These are phyloP conservation scores for Sanghuangporus sanghuang DNA, from an alignment of 1,284 basidiomycete genomes.

Conservation along the genomic window DNA sequence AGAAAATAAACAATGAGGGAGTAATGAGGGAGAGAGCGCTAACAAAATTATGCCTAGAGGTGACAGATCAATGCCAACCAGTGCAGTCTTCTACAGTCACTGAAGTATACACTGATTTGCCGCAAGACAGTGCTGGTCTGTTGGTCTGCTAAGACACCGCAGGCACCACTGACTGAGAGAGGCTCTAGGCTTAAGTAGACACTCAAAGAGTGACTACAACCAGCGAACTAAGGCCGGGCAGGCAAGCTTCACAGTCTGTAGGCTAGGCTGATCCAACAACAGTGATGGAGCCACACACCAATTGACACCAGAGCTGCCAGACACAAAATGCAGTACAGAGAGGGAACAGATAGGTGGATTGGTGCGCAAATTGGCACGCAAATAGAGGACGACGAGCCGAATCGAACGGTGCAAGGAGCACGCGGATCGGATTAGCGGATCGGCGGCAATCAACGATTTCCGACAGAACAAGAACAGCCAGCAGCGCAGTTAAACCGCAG, in stretches of 20 bases:
- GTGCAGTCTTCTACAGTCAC: no score
- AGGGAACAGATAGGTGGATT: background rate
- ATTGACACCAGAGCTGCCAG: background rate
- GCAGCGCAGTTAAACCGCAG: no score
- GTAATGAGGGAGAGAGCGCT: background rate
- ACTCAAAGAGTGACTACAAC: background rate
- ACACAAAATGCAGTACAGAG: background rate
- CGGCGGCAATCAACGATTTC: no score
- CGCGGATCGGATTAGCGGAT: no score
- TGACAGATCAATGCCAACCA: no score
- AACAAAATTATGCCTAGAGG: background rate
- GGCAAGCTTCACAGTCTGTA: background rate
- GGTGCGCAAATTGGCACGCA: background rate
- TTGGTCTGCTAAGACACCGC: background rate
- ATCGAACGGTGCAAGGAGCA: no score
- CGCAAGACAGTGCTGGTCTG: slow-evolving; percentile 9
- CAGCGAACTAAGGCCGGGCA: background rate
- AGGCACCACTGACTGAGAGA: slow-evolving; percentile 1
- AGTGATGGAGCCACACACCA: no score
- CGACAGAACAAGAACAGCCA: no score
- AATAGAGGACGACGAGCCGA: background rate
- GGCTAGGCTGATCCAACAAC: no score
- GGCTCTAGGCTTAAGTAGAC: slow-evolving; percentile 1
- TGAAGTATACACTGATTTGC: background rate
- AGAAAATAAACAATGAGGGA: background rate